A percentile compares a stretch with the other conserved stretches of the same genome.
Evolutionary conservation across 1,284 basidiomycete species (phyloP).

Genomic region (Cutaneotrichosporon cyanovorans): DNA sequence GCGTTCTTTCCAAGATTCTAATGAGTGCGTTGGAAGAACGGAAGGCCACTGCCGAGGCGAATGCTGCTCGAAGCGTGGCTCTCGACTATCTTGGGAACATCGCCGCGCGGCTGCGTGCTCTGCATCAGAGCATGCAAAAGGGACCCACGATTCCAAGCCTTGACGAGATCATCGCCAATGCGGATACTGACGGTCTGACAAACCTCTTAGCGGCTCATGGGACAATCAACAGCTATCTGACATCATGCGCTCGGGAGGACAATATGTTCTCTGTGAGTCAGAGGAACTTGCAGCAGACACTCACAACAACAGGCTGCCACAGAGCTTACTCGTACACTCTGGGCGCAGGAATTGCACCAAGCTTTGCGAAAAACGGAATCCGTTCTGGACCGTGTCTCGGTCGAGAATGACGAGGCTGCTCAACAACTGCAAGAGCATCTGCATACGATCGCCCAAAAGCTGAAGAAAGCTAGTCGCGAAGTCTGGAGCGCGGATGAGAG

Average conservation of each 20-base stretch:
- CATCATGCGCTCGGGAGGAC: conserved; percentile 27
- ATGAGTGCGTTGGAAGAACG: conserved; percentile 73
- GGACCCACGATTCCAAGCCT: conserved; percentile 48
- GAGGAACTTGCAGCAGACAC: background rate
- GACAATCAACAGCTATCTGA: conserved; percentile 49
- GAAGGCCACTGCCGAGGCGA: conserved; percentile 64
- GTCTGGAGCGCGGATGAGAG: conserved; percentile 31
- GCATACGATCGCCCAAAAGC: conserved; percentile 15
- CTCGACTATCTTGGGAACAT: conserved; percentile 90
- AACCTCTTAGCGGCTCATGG: conserved; percentile 49
- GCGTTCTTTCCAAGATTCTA: conserved; percentile 72
- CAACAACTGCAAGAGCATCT: conserved; percentile 21
- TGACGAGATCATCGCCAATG: conserved; percentile 60
- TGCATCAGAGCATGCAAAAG: conserved; percentile 20
- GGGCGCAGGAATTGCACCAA: conserved; percentile 33
- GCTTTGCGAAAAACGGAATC: conserved; percentile 23
- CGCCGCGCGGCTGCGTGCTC: conserved; percentile 66
- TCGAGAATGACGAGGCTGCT: conserved; percentile 22
- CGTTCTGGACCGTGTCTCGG: conserved; percentile 24
- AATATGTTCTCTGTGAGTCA: conserved; percentile 28
- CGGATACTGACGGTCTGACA: conserved; percentile 53
- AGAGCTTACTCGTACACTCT: conserved; percentile 30
- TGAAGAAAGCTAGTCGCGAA: conserved; percentile 20
- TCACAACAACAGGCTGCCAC: conserved; percentile 20
- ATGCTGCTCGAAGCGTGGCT: conserved; percentile 75